These are phyloP conservation scores for Thraustotheca clavata DNA, from an alignment of 352 stramenopile species.

Conservation along the genomic window DNA sequence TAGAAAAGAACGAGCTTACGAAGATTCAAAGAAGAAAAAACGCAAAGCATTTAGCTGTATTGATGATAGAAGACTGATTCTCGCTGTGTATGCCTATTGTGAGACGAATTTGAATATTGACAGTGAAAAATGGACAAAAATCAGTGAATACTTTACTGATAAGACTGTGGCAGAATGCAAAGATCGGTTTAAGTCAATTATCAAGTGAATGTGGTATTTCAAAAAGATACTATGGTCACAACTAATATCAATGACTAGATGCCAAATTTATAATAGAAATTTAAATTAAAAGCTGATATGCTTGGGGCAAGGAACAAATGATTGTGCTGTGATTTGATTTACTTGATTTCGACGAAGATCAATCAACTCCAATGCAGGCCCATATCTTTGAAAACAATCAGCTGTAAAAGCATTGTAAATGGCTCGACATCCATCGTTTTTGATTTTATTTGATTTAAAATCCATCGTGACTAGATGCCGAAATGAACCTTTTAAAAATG, in stretches of 20 bases:
- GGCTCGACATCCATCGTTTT: constrained; percentile 42
- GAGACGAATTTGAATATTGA: neutral
- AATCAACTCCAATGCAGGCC: constrained; percentile 49
- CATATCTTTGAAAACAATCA: constrained; percentile 38
- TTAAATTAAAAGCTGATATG: constrained; percentile 16
- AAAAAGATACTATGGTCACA: neutral
- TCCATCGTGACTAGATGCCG: constrained; percentile 36
- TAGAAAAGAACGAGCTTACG: neutral
- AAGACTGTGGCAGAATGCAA: neutral
- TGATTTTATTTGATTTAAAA: constrained; percentile 55
- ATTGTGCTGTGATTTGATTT: constrained; percentile 4
- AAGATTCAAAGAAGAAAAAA: neutral
- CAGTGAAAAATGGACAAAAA: neutral
- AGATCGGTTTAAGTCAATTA: neutral
- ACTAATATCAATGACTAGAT: neutral
- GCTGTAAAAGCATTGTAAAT: constrained; percentile 67
- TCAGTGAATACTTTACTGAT: neutral
- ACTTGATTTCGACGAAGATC: constrained; percentile 48
- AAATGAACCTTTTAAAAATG: constrained; percentile 44
- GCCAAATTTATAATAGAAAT: neutral
- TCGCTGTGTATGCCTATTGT: neutral
- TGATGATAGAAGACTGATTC: neutral
- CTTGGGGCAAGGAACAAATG: constrained; percentile 17
- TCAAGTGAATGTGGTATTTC: neutral
- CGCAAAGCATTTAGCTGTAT: neutral